Percentiles rank a stretch among this genome's conserved stretches.
phyloP scores from a whole-genome alignment of 176 grass and related monocot species.

The Carex myosuroides region DNA sequence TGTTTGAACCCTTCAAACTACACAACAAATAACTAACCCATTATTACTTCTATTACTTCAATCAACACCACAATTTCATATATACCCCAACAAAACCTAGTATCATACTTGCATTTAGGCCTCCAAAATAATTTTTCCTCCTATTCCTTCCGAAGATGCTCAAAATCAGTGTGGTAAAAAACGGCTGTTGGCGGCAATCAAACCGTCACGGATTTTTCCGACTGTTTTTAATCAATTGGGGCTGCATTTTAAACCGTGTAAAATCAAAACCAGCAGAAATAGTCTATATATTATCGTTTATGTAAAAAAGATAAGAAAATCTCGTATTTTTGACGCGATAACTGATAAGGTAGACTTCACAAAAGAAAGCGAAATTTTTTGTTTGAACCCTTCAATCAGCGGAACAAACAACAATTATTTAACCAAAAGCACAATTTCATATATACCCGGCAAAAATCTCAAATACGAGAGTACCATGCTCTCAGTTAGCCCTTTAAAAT shows the following conservation, averaged over 20 bases:
- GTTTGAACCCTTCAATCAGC: conserved; percentile 23
- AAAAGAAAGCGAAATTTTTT: not conserved
- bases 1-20: conserved; percentile 30
- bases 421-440: not conserved
- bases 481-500: not conserved
- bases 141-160: not conserved
- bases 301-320: too few relatives aligned
- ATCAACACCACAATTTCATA: not conserved
- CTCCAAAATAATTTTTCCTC: not conserved
- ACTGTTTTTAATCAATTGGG: too few relatives aligned
- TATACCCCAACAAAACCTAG: not conserved
- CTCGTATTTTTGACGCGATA: too few relatives aligned
- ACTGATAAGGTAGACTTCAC: not conserved
- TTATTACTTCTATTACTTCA: not conserved
- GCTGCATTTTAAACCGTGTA: too few relatives aligned
- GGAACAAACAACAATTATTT: not conserved
- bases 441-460: not conserved
- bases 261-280: too few relatives aligned
- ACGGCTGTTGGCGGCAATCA: too few relatives aligned
- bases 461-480: not conserved
- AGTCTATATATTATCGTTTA: too few relatives aligned
- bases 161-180: not conserved
- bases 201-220: too few relatives aligned
- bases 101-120: not conserved
- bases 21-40: not conserved